Base-by-base conservation (phyloP, 139 green algal species). In the Chlamydomonas urium region DNA sequence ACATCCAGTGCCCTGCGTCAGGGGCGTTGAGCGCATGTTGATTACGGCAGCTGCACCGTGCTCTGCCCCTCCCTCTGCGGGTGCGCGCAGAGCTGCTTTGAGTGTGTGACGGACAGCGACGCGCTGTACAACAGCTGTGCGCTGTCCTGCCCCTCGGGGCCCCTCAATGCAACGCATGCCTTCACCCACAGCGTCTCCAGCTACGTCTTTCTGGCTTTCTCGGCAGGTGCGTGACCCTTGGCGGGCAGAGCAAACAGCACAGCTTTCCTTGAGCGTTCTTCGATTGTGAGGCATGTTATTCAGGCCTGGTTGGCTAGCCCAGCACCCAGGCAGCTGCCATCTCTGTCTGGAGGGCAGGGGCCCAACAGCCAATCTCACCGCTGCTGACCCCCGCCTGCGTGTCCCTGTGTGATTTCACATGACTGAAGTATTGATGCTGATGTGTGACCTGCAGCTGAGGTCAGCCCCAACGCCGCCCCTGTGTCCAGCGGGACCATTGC, bases 161-260 rank as follows among this genome's bases (percentile, higher is more conserved):
- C 75, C 33, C 74, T 75, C 37, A 2, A 45, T 31, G 1, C 42
- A 31, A 38, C 5, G 17, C 24, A 17, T 3, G 3, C 29, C 73
- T 48, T 34, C 59, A 38, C 19, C 42, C 19, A 2, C 74, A 4
- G 38, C n/a, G 0, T n/a, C 35, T 0, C 2, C 73, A 32, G 47
- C 17, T 82, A 35, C 33, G 2, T 78, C 21, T 78, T 75, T 58
- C 66, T 82, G 38, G 38, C 76, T 3, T 82, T 82, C 65, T n/a
- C 69, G 37, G 75, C 70, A 81, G 69, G 56, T 60, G 62, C 28
- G 32, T 3, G 10, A 21, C 23, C 48, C 4, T 65, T 24, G 19
- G 1, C 14, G 21, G 19, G 23, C 53, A 63, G 26, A 8, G 17
- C 10, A 14, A 32, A 31, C 10, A 10, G 21, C 6, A 33, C 10